Conservation (phyloP, 306 rosid genomes). For the Cucurbita ficifolia region DNA sequence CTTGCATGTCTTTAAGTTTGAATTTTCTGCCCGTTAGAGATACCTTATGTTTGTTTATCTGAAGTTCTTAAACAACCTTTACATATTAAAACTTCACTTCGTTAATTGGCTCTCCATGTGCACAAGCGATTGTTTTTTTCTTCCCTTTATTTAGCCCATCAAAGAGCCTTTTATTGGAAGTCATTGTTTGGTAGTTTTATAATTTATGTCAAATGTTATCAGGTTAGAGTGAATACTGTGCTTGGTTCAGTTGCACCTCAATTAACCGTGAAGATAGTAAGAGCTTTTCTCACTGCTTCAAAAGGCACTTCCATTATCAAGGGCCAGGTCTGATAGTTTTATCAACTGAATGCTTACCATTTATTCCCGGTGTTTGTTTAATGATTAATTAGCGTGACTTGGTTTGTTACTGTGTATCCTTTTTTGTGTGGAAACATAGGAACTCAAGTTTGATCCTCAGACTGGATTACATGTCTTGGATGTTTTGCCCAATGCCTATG, state of each 20-base stretch:
- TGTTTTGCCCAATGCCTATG: conserved; percentile 40
- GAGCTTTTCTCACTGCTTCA: conserved; percentile 44
- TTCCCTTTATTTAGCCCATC: neutral
- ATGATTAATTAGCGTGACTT: neutral
- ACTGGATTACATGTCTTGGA: conserved; percentile 52
- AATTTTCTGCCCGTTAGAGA: neutral
- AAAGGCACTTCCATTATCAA: conserved; percentile 45
- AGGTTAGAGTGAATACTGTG: conserved; percentile 82
- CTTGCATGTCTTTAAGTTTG: neutral
- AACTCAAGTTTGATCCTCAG: conserved; percentile 57
- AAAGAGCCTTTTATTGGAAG: neutral
- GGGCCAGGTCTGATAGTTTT: conserved; percentile 34
- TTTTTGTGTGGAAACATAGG: conserved; percentile 26
- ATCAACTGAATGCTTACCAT: neutral
- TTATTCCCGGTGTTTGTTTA: conserved; percentile 1
- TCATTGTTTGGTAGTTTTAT: neutral
- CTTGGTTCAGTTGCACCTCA: conserved; percentile 90
- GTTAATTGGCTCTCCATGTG: neutral
- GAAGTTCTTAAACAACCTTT: neutral
- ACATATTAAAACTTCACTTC: neutral
- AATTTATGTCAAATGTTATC: conserved; percentile 7
- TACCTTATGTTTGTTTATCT: neutral
- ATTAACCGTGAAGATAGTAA: conserved; percentile 67
- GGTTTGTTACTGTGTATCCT: neutral
- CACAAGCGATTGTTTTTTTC: neutral